These are phyloP conservation scores for Coprinopsis cinerea DNA, from an alignment of 768 basidiomycete species.

Conservation along the genomic window DNA sequence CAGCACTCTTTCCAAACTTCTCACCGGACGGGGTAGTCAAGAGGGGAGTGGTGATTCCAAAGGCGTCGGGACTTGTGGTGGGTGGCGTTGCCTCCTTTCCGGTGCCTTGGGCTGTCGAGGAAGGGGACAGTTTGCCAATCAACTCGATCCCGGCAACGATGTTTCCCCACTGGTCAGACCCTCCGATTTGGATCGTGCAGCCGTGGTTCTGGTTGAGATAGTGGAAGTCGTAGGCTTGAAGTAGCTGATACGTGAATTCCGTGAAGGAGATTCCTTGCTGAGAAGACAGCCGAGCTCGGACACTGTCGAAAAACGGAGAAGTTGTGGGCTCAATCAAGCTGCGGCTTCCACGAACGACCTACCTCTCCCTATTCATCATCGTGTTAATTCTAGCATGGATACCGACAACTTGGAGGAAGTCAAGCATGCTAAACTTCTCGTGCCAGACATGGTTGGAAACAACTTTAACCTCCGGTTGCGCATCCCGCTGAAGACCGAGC, in stretches of 20 bases:
- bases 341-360: conserved; percentile 13
- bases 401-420: conserved; percentile 81
- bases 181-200: conserved; percentile 88
- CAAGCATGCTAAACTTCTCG: conserved; percentile 61
- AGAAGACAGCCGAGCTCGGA: conserved; percentile 71
- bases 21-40: conserved; percentile 84
- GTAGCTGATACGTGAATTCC: conserved; percentile 94
- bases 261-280: conserved; percentile 95
- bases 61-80: conserved; percentile 34
- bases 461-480: conserved; percentile 23
- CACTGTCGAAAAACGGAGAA: conserved; percentile 38
- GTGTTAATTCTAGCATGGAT: conserved; percentile 75
- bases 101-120: not conserved
- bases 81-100: conserved; percentile 18
- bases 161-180: conserved; percentile 99
- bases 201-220: conserved; percentile 55
- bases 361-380: conserved; percentile 93
- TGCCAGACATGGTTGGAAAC: conserved; percentile 71
- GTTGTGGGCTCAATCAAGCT: not conserved
- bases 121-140: conserved; percentile 51
- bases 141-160: conserved; percentile 92
- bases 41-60: conserved; percentile 90
- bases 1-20: conserved; percentile 97
- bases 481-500: conserved; percentile 18
- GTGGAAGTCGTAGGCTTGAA: conserved; percentile 95